Evolutionary conservation across 2,329 filamentous ascomycete species (phyloP), one percentile per base, ranked within the genome.

Genomic region (Aureobasidium sp.): DNA sequence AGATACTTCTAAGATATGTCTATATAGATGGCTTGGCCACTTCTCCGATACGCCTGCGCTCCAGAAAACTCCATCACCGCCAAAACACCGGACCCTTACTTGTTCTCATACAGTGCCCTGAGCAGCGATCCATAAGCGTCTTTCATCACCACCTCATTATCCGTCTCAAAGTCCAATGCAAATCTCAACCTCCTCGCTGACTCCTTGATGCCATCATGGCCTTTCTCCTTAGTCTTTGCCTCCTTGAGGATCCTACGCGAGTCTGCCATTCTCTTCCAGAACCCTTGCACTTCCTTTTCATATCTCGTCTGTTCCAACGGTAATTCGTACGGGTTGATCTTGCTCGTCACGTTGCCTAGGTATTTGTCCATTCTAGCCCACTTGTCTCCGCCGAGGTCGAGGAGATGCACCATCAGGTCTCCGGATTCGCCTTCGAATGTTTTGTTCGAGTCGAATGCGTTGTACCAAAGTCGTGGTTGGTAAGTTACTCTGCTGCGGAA

Each of bases 401-500:
- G 65, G 47, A 72, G 67, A 37, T 67, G 66, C 7, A 63, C 62
- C 36, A 67, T 60, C 52, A 71, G 69, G 58, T 73, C 69, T 10
- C 72, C 69, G 30, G 66, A 66, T 45, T 62, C 68, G 65, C 5
- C 66, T 69, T 65, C 62, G 36, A 57, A 63, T 6, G 32, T 64
- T 32, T 37, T 52, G 2, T 78, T 79, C 3, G 79, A 68, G 29
- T 65, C 59, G 34, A 65, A 67, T 5, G 66, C 65, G 49, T 70
- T 69, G 64, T 66, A 69, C 68, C 68, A 70, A 5, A 59, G 34
- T 27, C 65, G 64, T 11, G 67, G 68, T 13, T 62, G 62, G 48
- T 65, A 66, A 9, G 62, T 44, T 7, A 65, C 64, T 25, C 50
- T 45, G 36, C 42, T 55, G 15, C 61, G 57, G 41, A 49, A 65